Conservation (phyloP, 2,329 filamentous ascomycete species). For the Pezicula carpinea region DNA sequence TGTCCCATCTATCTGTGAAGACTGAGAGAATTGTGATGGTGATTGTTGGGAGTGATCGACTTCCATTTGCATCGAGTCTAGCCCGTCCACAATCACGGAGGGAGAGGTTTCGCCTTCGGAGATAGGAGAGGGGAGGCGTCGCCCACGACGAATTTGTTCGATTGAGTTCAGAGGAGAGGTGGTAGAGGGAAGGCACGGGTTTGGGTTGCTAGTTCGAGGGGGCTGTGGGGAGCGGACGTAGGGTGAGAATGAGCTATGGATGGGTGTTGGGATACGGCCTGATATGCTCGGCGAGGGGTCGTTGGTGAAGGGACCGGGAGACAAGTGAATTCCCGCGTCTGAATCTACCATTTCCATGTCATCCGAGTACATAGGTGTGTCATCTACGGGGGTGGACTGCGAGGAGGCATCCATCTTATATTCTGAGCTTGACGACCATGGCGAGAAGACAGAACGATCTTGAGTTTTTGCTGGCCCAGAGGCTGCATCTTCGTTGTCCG, state of each 20-base stretch:
- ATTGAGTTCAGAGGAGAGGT: slow-evolving; percentile 16
- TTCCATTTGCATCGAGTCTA: slow-evolving; percentile 29
- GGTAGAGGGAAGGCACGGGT: no score
- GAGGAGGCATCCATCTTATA: slow-evolving; percentile 15
- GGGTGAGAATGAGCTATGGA: slow-evolving; percentile 27
- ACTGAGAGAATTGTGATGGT: not conserved
- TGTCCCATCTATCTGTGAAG: slow-evolving; percentile 13
- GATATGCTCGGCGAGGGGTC: slow-evolving; percentile 23
- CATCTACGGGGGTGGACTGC: slow-evolving; percentile 21
- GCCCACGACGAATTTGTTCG: slow-evolving; percentile 20
- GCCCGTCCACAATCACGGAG: slow-evolving; percentile 22
- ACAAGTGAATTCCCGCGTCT: slow-evolving; percentile 15
- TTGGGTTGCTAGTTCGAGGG: slow-evolving; percentile 8
- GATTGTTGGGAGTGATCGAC: slow-evolving; percentile 13
- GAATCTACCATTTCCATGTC: slow-evolving; percentile 29
- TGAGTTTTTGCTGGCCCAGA: slow-evolving; percentile 17
- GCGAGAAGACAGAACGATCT: slow-evolving; percentile 19
- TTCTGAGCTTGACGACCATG: slow-evolving; percentile 17
- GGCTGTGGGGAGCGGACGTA: slow-evolving; percentile 20
- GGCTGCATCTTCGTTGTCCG: slow-evolving; percentile 23
- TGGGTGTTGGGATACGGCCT: slow-evolving; percentile 29
- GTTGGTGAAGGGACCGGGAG: slow-evolving; percentile 24
- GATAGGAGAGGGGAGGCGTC: slow-evolving; percentile 29
- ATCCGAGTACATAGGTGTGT: slow-evolving; percentile 20
- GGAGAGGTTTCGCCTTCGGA: slow-evolving; percentile 29